Base-by-base conservation (phyloP, 768 basidiomycete species). In the Gymnopilus dilepis region DNA sequence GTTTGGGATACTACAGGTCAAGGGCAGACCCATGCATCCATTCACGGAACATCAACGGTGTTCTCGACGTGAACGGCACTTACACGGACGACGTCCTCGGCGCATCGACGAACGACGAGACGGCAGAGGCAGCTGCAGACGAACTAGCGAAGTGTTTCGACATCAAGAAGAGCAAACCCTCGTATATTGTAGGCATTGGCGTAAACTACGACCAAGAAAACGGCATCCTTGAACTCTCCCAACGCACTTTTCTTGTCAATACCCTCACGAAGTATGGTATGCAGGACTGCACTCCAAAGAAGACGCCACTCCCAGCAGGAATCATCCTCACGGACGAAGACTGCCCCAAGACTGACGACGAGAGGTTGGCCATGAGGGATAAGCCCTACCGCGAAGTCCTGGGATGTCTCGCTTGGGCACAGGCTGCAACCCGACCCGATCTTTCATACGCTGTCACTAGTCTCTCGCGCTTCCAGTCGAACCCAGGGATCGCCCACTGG, bases 401-500 rank as follows among this genome's bases (percentile, higher is more conserved):
- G 1, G 64, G 72, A 2, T 61, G 55, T 4, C 24, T 76, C 2
- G 61, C 72, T 31, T 77, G 71, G 58, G 55, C 68, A 0, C 66
- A 67, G 17, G 59, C 70, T 0, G 65, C 59, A 0, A 74, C 73
- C 0, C 22, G 66, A 0, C 74, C 72, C 0, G 74, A 75, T 50
- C 48, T 74, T 2, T 48, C 69, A 0, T 73, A 61, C 24, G 48
- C 73, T 1, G 66, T 73, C 0, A 63, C 61, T 15, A 45, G 43
- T 0, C 61, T 76, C 0, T 62, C 67, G 2, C 65, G 64, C 4
- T 75, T 70, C 50, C 60, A 62, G n/a, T 3, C 58, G 0, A 72
- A 76, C 41, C 75, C 77, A 6, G 43, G 62, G 1, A 59, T 58
- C 43, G 63, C 56, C 3, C 70, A 73, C 60, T 64, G 69, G 41